phyloP scores from a whole-genome alignment of 371 early-diverging fungal species.

The Paraphysoderma sedebokerense region DNA sequence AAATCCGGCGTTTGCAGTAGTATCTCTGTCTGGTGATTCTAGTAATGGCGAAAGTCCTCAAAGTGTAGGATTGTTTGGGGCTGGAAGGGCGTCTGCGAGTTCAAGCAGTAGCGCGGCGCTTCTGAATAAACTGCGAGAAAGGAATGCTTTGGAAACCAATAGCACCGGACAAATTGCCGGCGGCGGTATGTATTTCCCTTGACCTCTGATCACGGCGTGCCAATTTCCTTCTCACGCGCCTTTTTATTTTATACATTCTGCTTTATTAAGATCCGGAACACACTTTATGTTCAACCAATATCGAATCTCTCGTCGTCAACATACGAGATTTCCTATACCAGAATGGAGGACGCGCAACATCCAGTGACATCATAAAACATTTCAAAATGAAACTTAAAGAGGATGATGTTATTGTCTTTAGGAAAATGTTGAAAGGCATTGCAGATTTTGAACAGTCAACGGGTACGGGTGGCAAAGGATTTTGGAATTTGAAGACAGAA shows the following conservation, averaged over 20 bases:
- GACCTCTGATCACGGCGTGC: too few species aligned
- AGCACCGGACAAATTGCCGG: too few species aligned
- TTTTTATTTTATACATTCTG: too few species aligned
- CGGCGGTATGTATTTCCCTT: too few species aligned
- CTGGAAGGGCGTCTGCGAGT: too few species aligned
- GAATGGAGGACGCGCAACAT: conserved; percentile 25
- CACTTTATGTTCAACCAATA: too few species aligned
- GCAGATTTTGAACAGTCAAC: conserved; percentile 19
- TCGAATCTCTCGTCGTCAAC: conserved; percentile 18
- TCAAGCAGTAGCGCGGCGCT: too few species aligned
- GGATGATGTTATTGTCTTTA: conserved; percentile 33
- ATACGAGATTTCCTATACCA: conserved; percentile 31
- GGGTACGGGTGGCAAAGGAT: conserved; percentile 19
- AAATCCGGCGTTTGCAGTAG: not conserved
- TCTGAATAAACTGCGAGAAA: too few species aligned
- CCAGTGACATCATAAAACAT: conserved; percentile 25
- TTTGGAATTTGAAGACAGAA: conserved; percentile 32
- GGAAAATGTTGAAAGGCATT: conserved; percentile 45
- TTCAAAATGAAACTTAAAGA: conserved; percentile 22
- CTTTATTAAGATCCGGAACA: too few species aligned
- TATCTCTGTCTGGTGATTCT: not conserved
- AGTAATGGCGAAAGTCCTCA: conserved; percentile 11
- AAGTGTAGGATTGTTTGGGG: too few species aligned
- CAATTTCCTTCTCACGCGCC: too few species aligned
- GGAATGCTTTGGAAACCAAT: too few species aligned